Conservation (phyloP, 2,329 filamentous ascomycete species). For the Microcyclosporella mali region DNA sequence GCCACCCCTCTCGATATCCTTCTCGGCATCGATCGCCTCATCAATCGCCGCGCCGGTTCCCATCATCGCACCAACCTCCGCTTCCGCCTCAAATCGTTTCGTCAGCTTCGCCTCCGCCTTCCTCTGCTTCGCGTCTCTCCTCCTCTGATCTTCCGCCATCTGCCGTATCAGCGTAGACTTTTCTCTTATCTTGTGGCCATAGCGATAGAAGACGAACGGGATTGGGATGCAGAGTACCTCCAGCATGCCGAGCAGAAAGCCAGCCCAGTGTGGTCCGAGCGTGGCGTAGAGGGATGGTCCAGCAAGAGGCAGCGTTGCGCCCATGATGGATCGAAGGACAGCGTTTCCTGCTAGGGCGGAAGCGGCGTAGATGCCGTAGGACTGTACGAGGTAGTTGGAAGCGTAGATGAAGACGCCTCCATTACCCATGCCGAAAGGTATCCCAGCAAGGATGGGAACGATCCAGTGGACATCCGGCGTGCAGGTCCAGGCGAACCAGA, state of each 20-base stretch:
- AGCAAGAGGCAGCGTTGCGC: slow-evolving; percentile 71
- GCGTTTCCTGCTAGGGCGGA: slow-evolving; percentile 75
- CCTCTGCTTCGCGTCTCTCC: slow-evolving; percentile 39
- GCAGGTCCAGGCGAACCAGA: slow-evolving; percentile 85
- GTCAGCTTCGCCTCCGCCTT: slow-evolving; percentile 28
- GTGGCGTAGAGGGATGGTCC: slow-evolving; percentile 64
- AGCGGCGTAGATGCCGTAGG: slow-evolving; percentile 76
- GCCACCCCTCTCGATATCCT: slow-evolving; percentile 20
- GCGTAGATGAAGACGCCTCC: slow-evolving; percentile 75
- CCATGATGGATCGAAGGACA: slow-evolving; percentile 64
- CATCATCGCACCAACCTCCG: slow-evolving; percentile 34
- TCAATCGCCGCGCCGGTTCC: slow-evolving; percentile 35
- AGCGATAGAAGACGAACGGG: slow-evolving; percentile 41
- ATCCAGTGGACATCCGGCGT: slow-evolving; percentile 79
- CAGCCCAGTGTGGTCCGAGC: slow-evolving; percentile 71
- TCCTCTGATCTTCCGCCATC: slow-evolving; percentile 44
- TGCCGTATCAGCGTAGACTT: slow-evolving; percentile 49
- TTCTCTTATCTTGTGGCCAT: slow-evolving; percentile 48
- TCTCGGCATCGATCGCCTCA: slow-evolving; percentile 22
- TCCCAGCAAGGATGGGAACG: slow-evolving; percentile 66
- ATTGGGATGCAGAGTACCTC: slow-evolving; percentile 66
- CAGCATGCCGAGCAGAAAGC: slow-evolving; percentile 66
- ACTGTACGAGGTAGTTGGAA: slow-evolving; percentile 70
- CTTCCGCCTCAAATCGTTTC: slow-evolving; percentile 23
- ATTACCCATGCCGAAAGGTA: slow-evolving; percentile 74